Percentiles rank a stretch among this genome's conserved stretches.
phyloP scores from a whole-genome alignment of 2,329 filamentous ascomycete genomes.

The Endoconidiophora laricicola region DNA sequence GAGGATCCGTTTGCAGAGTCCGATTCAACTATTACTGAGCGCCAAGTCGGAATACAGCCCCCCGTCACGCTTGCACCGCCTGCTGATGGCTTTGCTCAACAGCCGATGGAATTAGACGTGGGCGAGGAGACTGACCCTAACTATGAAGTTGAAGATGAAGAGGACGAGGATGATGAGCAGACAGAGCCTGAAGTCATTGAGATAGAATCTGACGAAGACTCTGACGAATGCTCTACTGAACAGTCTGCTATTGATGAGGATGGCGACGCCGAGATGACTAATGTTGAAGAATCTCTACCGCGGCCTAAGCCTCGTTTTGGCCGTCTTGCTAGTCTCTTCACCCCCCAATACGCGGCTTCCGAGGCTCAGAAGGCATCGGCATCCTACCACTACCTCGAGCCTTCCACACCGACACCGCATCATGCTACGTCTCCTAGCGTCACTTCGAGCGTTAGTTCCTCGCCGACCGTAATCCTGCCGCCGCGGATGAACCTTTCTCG shows the following conservation, averaged over 20 bases:
- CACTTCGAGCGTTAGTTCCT: slow-evolving; percentile 18
- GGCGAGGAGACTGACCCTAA: slow-evolving; percentile 8
- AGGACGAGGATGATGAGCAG: background rate
- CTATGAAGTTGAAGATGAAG: slow-evolving; percentile 5
- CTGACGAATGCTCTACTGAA: background rate
- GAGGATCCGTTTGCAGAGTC: background rate
- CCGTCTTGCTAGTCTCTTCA: slow-evolving; percentile 10
- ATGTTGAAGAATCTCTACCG: background rate
- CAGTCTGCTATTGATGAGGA: background rate
- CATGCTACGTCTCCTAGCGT: slow-evolving; percentile 2
- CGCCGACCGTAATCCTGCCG: slow-evolving; percentile 14
- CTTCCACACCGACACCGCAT: background rate
- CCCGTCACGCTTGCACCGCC: slow-evolving; percentile 8
- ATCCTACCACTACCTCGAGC: slow-evolving; percentile 10
- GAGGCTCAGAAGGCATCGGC: slow-evolving; percentile 4
- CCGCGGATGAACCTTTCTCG: slow-evolving; percentile 21
- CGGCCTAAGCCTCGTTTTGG: background rate
- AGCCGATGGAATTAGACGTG: slow-evolving; percentile 8
- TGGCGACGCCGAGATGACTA: background rate
- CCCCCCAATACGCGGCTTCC: background rate
- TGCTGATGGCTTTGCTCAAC: slow-evolving; percentile 9
- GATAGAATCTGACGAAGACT: slow-evolving; percentile 1
- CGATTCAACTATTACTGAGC: background rate
- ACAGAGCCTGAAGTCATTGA: background rate
- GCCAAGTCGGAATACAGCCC: slow-evolving; percentile 6